Evolutionary conservation across 768 basidiomycete genomes (phyloP), one percentile per base, ranked within the genome.

Genomic region (Phanerochaete sordida): DNA sequence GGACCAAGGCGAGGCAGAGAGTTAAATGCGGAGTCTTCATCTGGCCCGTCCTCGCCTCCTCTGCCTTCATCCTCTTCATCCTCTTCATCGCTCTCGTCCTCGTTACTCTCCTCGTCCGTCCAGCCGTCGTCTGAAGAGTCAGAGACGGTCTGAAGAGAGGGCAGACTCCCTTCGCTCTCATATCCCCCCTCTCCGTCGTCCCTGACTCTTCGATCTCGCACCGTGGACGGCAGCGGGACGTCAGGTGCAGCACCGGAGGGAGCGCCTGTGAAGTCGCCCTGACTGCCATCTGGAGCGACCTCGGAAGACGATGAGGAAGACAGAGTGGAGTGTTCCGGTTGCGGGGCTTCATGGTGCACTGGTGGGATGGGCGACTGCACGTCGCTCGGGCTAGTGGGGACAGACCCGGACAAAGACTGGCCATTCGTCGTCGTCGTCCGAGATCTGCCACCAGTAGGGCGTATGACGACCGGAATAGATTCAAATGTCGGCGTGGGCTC

Each of bases 141-240:
- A 3, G 69, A 70, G 0, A 69, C 65, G 9, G 65, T 65, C 48
- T 61, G 65, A 24, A 70, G 53, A 2, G 64, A 59, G 0, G 69
- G 69, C 49, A 70, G 27, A 33, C 69, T 69, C 35, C 56, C 57
- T 8, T 33, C 49, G 48, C 64, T 64, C 12, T 43, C 33, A 19
- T 27, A 51, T 16, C 48, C 60, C 24, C 58, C 39, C 39, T 58
- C 56, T 35, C 43, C 48, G 13, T 55, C 50, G 4, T 19, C 39
- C 4, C 39, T 6, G 39, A 16, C 8, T 9, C 11, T 4, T 19
- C 11, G 39, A n/a, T 19, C 39, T 43, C 19, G 39, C n/a, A n/a
- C n/a, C n/a, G 19, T 11, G 19, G 39, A 43, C 11, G 26, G 31
- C 4, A 23, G 23, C 15, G 51, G 8, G 51, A 35, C 26, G 51